Evolutionary conservation across 495 filamentous ascomycete species (phyloP).

Genomic region (Amphirosellinia nigrospora): DNA sequence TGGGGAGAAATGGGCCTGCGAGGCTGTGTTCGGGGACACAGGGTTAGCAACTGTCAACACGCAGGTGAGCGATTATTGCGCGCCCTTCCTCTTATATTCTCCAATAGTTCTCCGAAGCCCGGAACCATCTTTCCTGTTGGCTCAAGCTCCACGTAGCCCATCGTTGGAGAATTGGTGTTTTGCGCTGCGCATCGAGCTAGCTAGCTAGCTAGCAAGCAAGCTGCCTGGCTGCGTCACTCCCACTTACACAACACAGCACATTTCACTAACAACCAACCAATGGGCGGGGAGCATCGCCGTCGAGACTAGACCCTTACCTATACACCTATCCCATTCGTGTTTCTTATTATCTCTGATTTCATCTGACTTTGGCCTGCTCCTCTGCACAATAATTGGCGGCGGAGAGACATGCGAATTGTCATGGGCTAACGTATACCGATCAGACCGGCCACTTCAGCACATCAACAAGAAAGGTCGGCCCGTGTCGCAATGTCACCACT

Average conservation of each 20-base stretch:
- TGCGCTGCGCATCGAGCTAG: slow-evolving; percentile 10
- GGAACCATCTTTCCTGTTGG: slow-evolving; percentile 4
- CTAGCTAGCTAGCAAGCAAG: slow-evolving; percentile 8
- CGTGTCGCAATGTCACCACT: slow-evolving; percentile 98
- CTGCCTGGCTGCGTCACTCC: not conserved
- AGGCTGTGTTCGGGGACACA: slow-evolving; percentile 93
- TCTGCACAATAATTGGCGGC: not conserved
- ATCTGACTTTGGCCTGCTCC: not conserved
- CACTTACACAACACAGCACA: slow-evolving; percentile 7
- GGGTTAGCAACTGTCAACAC: slow-evolving; percentile 94
- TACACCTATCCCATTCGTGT: not conserved
- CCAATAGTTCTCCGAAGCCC: slow-evolving; percentile 31
- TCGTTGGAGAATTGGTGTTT: slow-evolving; percentile 12
- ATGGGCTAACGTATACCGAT: slow-evolving; percentile 10
- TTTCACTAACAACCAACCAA: not conserved
- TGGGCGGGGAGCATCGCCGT: not conserved
- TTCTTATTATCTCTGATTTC: not conserved
- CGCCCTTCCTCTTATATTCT: slow-evolving; percentile 11
- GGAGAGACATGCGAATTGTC: not conserved
- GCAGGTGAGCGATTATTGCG: slow-evolving; percentile 61
- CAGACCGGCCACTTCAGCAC: slow-evolving; percentile 91
- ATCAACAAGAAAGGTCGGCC: slow-evolving; percentile 99
- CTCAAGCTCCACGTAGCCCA: not conserved
- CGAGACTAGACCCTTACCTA: not conserved
- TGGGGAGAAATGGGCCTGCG: slow-evolving; percentile 90